Evolutionary conservation across 1,139 yeast genomes (phyloP).

Genomic region (Pichia sp.): DNA sequence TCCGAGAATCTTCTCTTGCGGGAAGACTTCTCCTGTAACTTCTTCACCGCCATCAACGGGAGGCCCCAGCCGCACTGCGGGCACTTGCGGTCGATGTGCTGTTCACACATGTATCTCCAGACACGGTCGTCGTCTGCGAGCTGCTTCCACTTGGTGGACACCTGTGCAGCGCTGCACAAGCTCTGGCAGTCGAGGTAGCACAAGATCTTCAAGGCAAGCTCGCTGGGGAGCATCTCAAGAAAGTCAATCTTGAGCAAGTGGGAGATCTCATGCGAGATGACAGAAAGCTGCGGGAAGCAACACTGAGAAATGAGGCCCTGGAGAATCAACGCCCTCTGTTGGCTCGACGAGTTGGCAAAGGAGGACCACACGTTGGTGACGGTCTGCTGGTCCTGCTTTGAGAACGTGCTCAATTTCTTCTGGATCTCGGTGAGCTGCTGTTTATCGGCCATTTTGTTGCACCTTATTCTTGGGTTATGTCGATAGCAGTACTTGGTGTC

Average conservation of each 20-base stretch:
- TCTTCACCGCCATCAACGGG: constrained; percentile 81
- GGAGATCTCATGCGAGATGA: constrained; percentile 73
- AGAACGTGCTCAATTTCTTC: constrained; percentile 51
- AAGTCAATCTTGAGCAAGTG: constrained; percentile 83
- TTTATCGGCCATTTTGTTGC: constrained; percentile 70
- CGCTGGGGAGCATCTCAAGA: constrained; percentile 78
- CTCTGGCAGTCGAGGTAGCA: constrained; percentile 90
- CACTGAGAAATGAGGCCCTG: constrained; percentile 86
- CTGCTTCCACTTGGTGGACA: constrained; percentile 76
- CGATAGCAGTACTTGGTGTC: constrained; percentile 73
- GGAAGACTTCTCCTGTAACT: constrained; percentile 46
- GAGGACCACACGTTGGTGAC: constrained; percentile 75
- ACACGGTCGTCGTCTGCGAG: constrained; percentile 95
- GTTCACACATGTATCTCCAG: constrained; percentile 98
- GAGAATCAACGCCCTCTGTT: constrained; percentile 67
- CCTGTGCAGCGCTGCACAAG: constrained; percentile 90
- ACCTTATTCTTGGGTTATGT: constrained; percentile 79
- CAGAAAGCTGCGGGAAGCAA: constrained; percentile 90
- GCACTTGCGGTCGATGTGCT: constrained; percentile 93
- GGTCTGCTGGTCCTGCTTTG: constrained; percentile 63
- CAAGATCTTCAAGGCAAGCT: constrained; percentile 74
- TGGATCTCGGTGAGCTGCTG: constrained; percentile 60
- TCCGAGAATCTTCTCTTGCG: constrained; percentile 32
- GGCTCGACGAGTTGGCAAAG: constrained; percentile 65
- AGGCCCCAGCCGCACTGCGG: constrained; percentile 99